These are phyloP conservation scores for Eucalyptus polybractea DNA, from an alignment of 345 rosid genomes.

Conservation along the genomic window DNA sequence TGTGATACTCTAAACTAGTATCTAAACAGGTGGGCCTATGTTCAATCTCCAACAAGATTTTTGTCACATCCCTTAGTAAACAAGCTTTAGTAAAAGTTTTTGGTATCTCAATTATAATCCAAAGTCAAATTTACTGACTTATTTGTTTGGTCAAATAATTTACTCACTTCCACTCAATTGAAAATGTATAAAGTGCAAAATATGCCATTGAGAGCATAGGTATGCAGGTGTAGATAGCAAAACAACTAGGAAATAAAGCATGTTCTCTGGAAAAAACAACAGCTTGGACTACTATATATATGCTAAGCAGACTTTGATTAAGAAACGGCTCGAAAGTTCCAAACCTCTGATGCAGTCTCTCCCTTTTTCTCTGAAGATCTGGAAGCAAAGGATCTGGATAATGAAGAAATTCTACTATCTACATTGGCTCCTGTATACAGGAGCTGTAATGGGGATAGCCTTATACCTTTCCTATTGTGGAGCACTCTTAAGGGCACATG, in stretches of 20 bases:
- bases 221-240: neutral
- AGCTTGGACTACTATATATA: neutral
- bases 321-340: neutral
- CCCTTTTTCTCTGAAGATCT: conserved; percentile 35
- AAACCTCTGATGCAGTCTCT: conserved; percentile 49
- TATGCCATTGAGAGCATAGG: neutral
- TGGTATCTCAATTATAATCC: neutral
- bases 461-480: neutral
- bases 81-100: neutral
- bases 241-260: neutral
- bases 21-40: neutral
- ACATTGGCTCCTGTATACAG: conserved; percentile 5
- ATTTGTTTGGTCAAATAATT: neutral
- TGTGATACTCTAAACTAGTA: neutral
- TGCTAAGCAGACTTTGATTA: neutral
- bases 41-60: neutral
- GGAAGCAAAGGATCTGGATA: conserved; percentile 55
- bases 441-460: neutral
- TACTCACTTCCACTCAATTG: neutral
- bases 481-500: conserved; percentile 1
- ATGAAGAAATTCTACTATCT: conserved; percentile 3
- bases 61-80: neutral
- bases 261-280: neutral
- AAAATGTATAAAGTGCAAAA: neutral
- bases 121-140: neutral